phyloP scores from a whole-genome alignment of 148 eudicot species.

The Camellia sinensis region DNA sequence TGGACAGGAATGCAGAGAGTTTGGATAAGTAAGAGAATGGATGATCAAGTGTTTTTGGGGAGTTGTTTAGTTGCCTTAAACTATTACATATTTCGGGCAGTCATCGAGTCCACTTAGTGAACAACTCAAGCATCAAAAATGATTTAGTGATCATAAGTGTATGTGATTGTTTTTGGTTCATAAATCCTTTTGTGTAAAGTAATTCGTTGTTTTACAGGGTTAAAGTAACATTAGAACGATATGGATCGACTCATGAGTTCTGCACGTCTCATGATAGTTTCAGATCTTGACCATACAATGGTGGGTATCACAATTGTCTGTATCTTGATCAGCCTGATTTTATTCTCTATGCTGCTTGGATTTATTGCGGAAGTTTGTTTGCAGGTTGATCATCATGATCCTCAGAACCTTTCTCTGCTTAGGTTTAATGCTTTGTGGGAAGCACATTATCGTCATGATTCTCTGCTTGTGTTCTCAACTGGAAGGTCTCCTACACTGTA shows the following conservation, averaged over 20 bases:
- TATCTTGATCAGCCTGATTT: not conserved
- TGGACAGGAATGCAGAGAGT: not conserved
- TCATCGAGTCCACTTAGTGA: too few species aligned
- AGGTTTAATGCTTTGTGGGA: conserved; percentile 77
- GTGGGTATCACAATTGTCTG: conserved; percentile 21
- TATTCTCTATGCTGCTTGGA: conserved; percentile 2
- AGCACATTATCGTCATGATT: conserved; percentile 64
- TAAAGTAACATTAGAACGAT: conserved; percentile 8
- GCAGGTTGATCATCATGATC: conserved; percentile 79
- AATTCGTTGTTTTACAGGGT: conserved; percentile 13
- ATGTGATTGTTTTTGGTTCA: not conserved
- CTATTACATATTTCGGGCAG: not conserved
- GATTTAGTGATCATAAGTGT: not conserved
- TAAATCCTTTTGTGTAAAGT: not conserved
- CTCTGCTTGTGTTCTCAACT: conserved; percentile 66
- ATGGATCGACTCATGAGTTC: conserved; percentile 55
- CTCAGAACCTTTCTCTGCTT: conserved; percentile 55
- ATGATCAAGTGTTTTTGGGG: not conserved
- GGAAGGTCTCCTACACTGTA: conserved; percentile 68
- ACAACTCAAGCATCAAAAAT: not conserved
- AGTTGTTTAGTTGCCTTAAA: not conserved
- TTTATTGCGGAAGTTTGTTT: conserved; percentile 9
- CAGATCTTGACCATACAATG: conserved; percentile 81
- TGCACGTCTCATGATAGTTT: conserved; percentile 67
- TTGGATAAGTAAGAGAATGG: conserved; percentile 3